Evolutionary conservation across 2,329 filamentous ascomycete species (phyloP), one percentile per base, ranked within the genome.

Genomic region (Neoscytalidium dimidiatum): DNA sequence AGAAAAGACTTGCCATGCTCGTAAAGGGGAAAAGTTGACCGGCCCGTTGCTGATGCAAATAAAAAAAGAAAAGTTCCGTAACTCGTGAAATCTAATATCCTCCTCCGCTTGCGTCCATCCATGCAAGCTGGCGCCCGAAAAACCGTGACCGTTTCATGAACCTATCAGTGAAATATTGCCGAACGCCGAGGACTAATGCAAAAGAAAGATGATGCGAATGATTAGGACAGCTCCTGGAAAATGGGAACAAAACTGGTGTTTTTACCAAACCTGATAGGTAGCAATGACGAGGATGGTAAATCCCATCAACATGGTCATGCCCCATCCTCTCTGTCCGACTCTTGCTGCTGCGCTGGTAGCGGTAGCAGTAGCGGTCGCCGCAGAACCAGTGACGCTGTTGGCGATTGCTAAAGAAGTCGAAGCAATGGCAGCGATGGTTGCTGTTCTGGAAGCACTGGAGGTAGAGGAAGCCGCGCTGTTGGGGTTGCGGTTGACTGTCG

Each of bases 151-250:
- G 17, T 60, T 44, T 46, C 56, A 60, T 60, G 38, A 46, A 28
- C 35, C 46, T 41, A 46, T 60, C 28, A 38, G 23, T 60, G 56
- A 26, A 31, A 29, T 14, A 35, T 29, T 60, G 56, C 56, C 56
- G 35, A 60, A 60, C 56, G 56, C 56, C 56, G 35, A 17, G 56
- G 56, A 60, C 56, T 46, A 60, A 60, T 60, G 56, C 56, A 13
- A 17, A 31, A 26, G 23, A 46, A 33, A 29, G 33, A 60, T 44
- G 38, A 58, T n/a, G n/a, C n/a, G 38, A 58, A 58, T 35, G 38
- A 46, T 19, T 44, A 14, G 21, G 46, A 33, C 38, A 43, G 23
- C 23, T 23, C 21, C 9, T 17, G 23, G 14, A 46, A 60, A 46
- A 33, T 21, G 28, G 26, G 35, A 29, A 21, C 21, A 13, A 26